Base-by-base conservation (phyloP, 2,329 filamentous ascomycete species). In the Alternaria sp. region DNA sequence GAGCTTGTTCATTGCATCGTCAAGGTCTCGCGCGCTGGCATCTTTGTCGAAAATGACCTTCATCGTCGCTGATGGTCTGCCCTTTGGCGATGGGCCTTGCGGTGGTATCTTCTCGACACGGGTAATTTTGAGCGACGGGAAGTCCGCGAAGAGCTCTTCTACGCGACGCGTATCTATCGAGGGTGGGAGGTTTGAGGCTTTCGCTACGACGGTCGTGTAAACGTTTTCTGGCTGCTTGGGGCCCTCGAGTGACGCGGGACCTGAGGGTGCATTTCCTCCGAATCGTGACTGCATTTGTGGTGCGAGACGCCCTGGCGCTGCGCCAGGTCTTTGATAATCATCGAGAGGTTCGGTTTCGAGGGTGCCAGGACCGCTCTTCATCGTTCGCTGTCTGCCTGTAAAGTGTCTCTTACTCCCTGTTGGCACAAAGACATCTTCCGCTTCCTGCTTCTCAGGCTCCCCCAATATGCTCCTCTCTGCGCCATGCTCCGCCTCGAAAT, bases 291-390 rank as follows among this genome's bases (percentile, higher is more conserved):
- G 67, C 12, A 60, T 53, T 4, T 66, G 66, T 22, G 63, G 62
- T 32, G 59, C 57, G 3, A 67, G 61, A 14, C 69, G 61, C 20
- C 69, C 66, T 14, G 65, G 56, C 0, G 48, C 32, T 18, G n/a
- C 60, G n/a, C 55, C 54, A 34, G 53, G 60, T 59, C 67, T 66
- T 25, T 44, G 32, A 52, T 68, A 71, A 20, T 67, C 63, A 30
- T 72, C 68, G 46, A 69, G 62, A 27, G 67, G 63, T n/a, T 71
- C 71, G 9, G 63, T 34, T 54, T 72, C 69, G 44, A 77, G 70
- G 14, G 74, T 77, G 10, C 74, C 74, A 11, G 74, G 74, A 9
- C 74, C 74, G 59, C 71, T 75, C 66, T 74, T 76, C 67, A 68
- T 75, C 11, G 70, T 73, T 14, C 70, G 63, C 41, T 70, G 63